A percentile compares a stretch with the other conserved stretches of the same genome.
Evolutionary conservation across 768 basidiomycete genomes (phyloP).

Genomic region (Cyclocybe cylindracea): DNA sequence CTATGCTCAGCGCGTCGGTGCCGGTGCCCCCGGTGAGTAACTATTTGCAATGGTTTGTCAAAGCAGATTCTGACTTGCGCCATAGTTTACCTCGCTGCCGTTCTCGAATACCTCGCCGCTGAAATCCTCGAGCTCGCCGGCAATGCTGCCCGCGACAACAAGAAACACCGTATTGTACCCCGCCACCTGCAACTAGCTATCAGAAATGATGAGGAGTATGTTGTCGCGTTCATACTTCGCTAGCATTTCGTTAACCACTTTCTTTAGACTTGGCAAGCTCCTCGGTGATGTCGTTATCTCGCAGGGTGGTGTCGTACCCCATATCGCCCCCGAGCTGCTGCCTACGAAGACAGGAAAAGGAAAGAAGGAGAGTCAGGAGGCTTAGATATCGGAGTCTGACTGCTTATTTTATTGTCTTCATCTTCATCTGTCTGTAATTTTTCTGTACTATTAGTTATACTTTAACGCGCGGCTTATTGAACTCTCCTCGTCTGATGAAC

Average conservation of each 20-base stretch:
- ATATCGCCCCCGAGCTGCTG: slow-evolving; percentile 40
- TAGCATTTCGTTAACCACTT: slow-evolving; percentile 3
- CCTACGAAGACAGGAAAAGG: slow-evolving; percentile 40
- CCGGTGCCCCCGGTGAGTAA: slow-evolving; percentile 74
- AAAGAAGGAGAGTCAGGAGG: slow-evolving; percentile 28
- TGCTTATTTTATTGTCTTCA: slow-evolving; percentile 14
- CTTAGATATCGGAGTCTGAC: slow-evolving; percentile 9
- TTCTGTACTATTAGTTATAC: slow-evolving; percentile 21
- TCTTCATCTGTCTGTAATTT: slow-evolving; percentile 11
- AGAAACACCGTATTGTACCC: slow-evolving; percentile 94
- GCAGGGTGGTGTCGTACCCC: slow-evolving; percentile 77
- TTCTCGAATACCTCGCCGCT: slow-evolving; percentile 90
- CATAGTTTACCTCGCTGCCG: slow-evolving; percentile 85
- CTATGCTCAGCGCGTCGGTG: slow-evolving; percentile 86
- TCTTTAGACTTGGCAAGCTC: slow-evolving; percentile 67
- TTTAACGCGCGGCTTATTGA: slow-evolving; percentile 13
- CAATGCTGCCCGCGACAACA: slow-evolving; percentile 80
- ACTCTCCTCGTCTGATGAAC: neutral
- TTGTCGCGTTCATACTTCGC: slow-evolving; percentile 1
- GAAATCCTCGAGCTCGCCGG: slow-evolving; percentile 94
- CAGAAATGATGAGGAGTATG: slow-evolving; percentile 84
- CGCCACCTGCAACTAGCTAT: slow-evolving; percentile 92
- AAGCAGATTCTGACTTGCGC: neutral
- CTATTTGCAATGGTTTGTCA: neutral
- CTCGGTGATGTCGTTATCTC: slow-evolving; percentile 87